Percentiles rank a stretch among this genome's conserved stretches.
Conservation (phyloP, 2,329 filamentous ascomycete species). For the Ophiocordyceps camponoti-floridani region DNA sequence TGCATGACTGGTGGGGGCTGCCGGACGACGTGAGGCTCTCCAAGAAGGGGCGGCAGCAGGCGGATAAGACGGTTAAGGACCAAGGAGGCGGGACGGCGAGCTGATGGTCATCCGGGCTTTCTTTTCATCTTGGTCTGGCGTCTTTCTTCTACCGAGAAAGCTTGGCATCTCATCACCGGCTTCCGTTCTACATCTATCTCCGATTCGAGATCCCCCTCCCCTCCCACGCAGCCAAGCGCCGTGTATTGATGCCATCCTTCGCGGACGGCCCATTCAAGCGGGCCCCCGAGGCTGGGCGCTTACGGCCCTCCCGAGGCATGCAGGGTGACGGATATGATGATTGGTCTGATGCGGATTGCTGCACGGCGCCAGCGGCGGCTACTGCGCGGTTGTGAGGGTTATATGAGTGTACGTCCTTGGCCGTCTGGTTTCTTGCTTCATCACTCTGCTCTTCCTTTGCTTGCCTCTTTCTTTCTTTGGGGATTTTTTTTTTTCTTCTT, state of each 20-base stretch:
- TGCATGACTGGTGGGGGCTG: slow-evolving; percentile 50
- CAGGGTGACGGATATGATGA: not conserved
- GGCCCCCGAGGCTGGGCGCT: not conserved
- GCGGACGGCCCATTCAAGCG: slow-evolving; percentile 8
- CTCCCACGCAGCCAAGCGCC: slow-evolving; percentile 27
- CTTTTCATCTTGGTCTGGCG: too few relatives aligned
- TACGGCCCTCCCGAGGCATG: not conserved
- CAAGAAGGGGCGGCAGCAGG: slow-evolving; percentile 26
- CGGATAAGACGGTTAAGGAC: slow-evolving; percentile 11
- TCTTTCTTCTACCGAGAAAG: not conserved
- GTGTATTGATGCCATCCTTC: slow-evolving; percentile 22
- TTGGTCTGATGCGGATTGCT: not conserved
- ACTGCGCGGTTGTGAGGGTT: not conserved
- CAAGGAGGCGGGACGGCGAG: slow-evolving; percentile 17
- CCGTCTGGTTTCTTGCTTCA: not conserved
- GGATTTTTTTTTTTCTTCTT: not conserved
- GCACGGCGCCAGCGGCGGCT: not conserved
- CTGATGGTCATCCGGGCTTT: slow-evolving; percentile 7
- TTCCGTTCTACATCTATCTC: too few relatives aligned
- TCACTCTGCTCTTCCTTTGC: not conserved
- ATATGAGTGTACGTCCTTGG: not conserved
- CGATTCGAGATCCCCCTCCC: too few relatives aligned
- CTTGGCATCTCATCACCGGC: too few relatives aligned
- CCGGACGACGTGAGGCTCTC: slow-evolving; percentile 35
- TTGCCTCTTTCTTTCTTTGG: not conserved